Conservation (phyloP, 2,329 filamentous ascomycete species). For the Fusarium incarnatum region DNA sequence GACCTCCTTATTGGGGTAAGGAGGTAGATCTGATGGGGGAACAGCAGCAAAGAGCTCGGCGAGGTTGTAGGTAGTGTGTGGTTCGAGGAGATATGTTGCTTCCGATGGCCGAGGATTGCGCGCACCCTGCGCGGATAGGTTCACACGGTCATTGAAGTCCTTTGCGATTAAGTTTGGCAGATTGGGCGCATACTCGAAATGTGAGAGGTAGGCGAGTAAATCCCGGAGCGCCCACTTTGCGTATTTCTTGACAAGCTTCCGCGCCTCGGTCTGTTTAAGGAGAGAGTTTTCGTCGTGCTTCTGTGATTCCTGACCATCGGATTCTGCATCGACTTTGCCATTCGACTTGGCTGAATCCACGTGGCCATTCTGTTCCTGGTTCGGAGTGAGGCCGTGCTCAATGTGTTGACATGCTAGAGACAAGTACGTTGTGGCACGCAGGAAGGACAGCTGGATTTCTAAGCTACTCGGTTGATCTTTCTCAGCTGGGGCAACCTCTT, state of each 20-base stretch:
- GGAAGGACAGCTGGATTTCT: constrained; percentile 80
- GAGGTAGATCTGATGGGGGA: constrained; percentile 73
- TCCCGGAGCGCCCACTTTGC: constrained; percentile 82
- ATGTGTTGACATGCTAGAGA: constrained; percentile 76
- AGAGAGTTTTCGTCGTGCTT: constrained; percentile 21
- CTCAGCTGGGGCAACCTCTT: constrained; percentile 54
- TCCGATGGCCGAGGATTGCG: constrained; percentile 56
- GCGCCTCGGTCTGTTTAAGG: constrained; percentile 47
- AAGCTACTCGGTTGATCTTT: constrained; percentile 76
- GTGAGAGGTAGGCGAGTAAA: constrained; percentile 76
- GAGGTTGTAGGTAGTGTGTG: constrained; percentile 58
- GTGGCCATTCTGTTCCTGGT: constrained; percentile 8
- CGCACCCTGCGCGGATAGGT: constrained; percentile 63
- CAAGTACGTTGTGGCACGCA: constrained; percentile 78
- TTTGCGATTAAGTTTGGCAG: constrained; percentile 70
- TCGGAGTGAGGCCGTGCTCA: constrained; percentile 60
- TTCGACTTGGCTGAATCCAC: constrained; percentile 5
- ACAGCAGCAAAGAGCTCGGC: constrained; percentile 77
- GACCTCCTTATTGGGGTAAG: constrained; percentile 67
- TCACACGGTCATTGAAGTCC: constrained; percentile 68
- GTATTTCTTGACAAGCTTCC: constrained; percentile 77
- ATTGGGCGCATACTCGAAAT: constrained; percentile 83
- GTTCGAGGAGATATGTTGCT: constrained; percentile 38
- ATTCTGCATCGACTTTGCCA: neutral
- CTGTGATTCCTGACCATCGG: neutral